phyloP scores from a whole-genome alignment of 331 rosid genomes.

The Quercus lobata region DNA sequence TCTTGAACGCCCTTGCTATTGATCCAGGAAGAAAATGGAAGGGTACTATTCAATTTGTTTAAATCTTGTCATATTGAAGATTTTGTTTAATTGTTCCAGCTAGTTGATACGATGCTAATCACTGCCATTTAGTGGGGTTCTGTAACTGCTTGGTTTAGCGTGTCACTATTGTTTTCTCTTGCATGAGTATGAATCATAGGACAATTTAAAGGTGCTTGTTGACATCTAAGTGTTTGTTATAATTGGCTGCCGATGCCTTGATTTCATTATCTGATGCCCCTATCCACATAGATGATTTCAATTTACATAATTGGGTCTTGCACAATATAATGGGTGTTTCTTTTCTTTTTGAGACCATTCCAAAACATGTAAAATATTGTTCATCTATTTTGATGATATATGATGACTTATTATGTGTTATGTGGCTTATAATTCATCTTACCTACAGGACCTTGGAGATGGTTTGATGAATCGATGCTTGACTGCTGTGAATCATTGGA shows the following conservation, averaged over 20 bases:
- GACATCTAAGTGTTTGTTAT: not conserved
- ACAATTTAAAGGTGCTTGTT: not conserved
- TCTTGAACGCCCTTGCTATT: constrained; percentile 87
- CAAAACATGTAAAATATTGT: not conserved
- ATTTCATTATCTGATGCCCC: not conserved
- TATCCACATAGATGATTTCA: not conserved
- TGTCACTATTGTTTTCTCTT: not conserved
- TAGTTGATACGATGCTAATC: not conserved
- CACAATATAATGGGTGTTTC: not conserved
- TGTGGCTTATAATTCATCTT: not conserved
- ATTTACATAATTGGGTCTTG: not conserved
- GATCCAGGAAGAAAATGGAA: constrained; percentile 98
- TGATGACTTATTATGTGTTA: not conserved
- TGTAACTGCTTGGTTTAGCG: not conserved
- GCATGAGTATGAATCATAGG: not conserved
- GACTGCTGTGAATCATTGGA: constrained; percentile 94
- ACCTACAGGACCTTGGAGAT: constrained; percentile 91
- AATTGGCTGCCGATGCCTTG: not conserved
- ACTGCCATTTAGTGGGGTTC: not conserved
- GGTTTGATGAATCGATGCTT: constrained; percentile 97
- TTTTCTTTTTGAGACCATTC: not conserved
- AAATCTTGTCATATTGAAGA: not conserved
- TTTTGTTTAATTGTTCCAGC: not conserved
- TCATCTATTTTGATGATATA: not conserved
- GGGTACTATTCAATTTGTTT: constrained; percentile 34